These are phyloP conservation scores for Rhynchosporium graminicola DNA, from an alignment of 2,329 filamentous ascomycete genomes.

Conservation along the genomic window DNA sequence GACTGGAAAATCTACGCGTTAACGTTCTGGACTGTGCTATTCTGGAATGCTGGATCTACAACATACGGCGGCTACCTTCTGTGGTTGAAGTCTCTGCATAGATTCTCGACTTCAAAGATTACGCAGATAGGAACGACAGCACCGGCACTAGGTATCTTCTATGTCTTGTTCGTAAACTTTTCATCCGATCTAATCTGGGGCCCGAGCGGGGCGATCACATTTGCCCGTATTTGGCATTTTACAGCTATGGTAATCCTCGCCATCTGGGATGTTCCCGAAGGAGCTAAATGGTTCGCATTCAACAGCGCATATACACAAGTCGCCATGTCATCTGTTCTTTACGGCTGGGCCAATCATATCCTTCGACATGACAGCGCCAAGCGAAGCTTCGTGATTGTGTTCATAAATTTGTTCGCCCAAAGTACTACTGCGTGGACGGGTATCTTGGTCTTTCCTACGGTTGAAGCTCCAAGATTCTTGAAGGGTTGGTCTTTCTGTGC, in stretches of 20 bases:
- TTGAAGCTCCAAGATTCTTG: slow-evolving; percentile 46
- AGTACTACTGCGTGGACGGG: slow-evolving; percentile 51
- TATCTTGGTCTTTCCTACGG: slow-evolving; percentile 49
- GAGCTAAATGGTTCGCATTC: slow-evolving; percentile 56
- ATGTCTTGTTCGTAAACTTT: slow-evolving; percentile 55
- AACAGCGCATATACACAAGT: slow-evolving; percentile 46
- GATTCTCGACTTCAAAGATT: slow-evolving; percentile 48
- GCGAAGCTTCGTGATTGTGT: slow-evolving; percentile 45
- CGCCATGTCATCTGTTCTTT: slow-evolving; percentile 49
- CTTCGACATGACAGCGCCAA: slow-evolving; percentile 44
- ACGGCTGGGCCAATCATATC: slow-evolving; percentile 50
- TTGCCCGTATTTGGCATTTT: slow-evolving; percentile 51
- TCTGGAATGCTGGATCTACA: slow-evolving; percentile 57
- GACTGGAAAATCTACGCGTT: slow-evolving; percentile 54
- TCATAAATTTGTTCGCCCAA: slow-evolving; percentile 48
- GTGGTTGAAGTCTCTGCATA: slow-evolving; percentile 57
- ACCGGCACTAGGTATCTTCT: slow-evolving; percentile 58
- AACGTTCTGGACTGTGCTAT: slow-evolving; percentile 53
- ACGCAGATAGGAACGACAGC: slow-evolving; percentile 55
- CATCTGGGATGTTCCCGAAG: slow-evolving; percentile 57
- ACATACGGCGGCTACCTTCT: slow-evolving; percentile 53
- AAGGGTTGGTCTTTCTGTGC: slow-evolving; percentile 43
- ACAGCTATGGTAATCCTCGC: slow-evolving; percentile 55
- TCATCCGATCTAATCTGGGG: slow-evolving; percentile 54
- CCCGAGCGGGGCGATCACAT: slow-evolving; percentile 56